These are phyloP conservation scores for Cordia subcordata DNA, from an alignment of 257 asterid genomes.

Conservation along the genomic window DNA sequence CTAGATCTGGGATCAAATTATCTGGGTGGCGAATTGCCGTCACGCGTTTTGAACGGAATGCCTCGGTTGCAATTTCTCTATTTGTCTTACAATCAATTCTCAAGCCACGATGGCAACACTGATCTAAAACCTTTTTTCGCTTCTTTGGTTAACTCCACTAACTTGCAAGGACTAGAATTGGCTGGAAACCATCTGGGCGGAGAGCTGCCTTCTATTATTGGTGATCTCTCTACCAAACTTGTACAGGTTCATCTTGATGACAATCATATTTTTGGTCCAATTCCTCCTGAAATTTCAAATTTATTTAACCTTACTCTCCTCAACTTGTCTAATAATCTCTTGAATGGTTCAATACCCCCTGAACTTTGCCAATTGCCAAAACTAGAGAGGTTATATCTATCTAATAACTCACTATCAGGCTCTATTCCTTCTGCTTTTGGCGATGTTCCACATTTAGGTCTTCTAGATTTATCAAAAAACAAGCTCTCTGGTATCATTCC, in stretches of 20 bases:
- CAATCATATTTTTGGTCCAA: conserved; percentile 52
- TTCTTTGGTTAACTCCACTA: conserved; percentile 42
- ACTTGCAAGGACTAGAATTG: conserved; percentile 66
- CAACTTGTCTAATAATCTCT: conserved; percentile 61
- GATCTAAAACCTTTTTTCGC: conserved; percentile 56
- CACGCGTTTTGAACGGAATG: conserved; percentile 32
- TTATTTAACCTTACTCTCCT: conserved; percentile 60
- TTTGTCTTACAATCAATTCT: conserved; percentile 56
- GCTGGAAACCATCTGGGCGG: conserved; percentile 70
- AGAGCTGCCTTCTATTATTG: conserved; percentile 67
- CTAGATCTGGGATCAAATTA: conserved; percentile 62
- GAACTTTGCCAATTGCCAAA: conserved; percentile 45
- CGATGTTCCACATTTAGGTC: conserved; percentile 61
- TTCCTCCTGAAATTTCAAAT: conserved; percentile 55
- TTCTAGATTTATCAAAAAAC: conserved; percentile 71
- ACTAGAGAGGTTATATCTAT: conserved; percentile 61
- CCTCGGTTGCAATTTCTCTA: conserved; percentile 55
- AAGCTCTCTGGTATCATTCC: conserved; percentile 69
- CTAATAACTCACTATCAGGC: conserved; percentile 58
- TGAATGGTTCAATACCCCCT: conserved; percentile 61
- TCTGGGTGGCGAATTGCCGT: conserved; percentile 60
- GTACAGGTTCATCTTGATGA: conserved; percentile 56
- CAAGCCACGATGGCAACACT: conserved; percentile 55
- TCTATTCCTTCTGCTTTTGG: conserved; percentile 55
- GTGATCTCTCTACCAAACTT: conserved; percentile 46